Evolutionary conservation across 1,284 basidiomycete species (phyloP).

Genomic region (Cryptococcus wingfieldii): DNA sequence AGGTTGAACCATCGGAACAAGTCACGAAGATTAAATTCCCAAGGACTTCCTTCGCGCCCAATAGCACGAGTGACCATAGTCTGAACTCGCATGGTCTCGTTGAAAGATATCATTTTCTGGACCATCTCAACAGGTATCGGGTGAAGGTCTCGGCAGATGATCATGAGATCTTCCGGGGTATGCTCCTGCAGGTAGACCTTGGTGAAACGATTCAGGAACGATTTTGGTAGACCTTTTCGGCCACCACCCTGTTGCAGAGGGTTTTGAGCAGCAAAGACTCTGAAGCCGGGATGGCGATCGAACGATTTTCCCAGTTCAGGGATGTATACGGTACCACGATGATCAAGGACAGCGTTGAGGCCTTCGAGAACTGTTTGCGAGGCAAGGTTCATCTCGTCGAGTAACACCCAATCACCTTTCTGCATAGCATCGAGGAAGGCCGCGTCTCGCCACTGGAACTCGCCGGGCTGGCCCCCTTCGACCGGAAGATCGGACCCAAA

Average conservation of each 20-base stretch:
- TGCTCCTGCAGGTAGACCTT: conserved; percentile 94
- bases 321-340: conserved; percentile 90
- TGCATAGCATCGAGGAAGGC: conserved; percentile 92
- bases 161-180: conserved; percentile 68
- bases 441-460: conserved; percentile 96
- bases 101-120: conserved; percentile 79
- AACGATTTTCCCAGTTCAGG: conserved; percentile 93
- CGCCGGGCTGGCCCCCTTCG: conserved; percentile 83
- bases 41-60: conserved; percentile 81
- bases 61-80: conserved; percentile 66
- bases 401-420: conserved; percentile 89
- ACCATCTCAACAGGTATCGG: conserved; percentile 61
- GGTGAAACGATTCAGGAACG: conserved; percentile 96
- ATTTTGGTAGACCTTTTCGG: conserved; percentile 94
- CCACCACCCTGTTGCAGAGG: conserved; percentile 95
- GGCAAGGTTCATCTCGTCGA: conserved; percentile 98
- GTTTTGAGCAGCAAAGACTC: conserved; percentile 97
- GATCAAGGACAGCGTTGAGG: conserved; percentile 93
- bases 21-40: conserved; percentile 99
- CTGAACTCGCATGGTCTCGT: conserved; percentile 66
- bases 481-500: conserved; percentile 96
- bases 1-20: conserved; percentile 77
- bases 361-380: conserved; percentile 96
- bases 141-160: conserved; percentile 74
- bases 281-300: conserved; percentile 80